Conservation (phyloP, 768 basidiomycete genomes). For the Panus rudis region DNA sequence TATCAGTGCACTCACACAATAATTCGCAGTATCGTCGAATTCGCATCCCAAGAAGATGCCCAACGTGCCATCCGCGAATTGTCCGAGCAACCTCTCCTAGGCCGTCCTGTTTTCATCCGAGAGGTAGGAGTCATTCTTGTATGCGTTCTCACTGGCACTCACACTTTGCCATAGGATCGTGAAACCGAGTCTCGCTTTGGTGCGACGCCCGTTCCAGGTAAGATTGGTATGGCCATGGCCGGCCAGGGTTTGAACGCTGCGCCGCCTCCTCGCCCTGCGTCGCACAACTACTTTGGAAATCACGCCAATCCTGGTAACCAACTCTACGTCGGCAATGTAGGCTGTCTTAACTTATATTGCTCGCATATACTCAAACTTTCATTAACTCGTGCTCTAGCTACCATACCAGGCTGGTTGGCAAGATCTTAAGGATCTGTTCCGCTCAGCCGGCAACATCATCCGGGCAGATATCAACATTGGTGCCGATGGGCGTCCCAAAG, state of each 20-base stretch:
- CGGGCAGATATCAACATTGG: constrained; percentile 95
- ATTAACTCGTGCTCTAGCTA: constrained; percentile 40
- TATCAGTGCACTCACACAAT: constrained; percentile 14
- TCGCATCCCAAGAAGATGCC: constrained; percentile 80
- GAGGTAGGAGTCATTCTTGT: constrained; percentile 51
- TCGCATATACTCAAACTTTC: constrained; percentile 3
- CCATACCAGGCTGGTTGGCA: constrained; percentile 99
- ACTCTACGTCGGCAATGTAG: constrained; percentile 86
- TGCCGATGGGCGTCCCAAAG: constrained; percentile 88
- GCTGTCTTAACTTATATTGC: constrained; percentile 15
- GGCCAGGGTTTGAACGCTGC: constrained; percentile 77
- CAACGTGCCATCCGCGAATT: constrained; percentile 87
- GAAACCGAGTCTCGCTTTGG: constrained; percentile 96
- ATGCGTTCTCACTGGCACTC: constrained; percentile 1
- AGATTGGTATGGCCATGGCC: constrained; percentile 94
- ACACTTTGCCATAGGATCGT: constrained; percentile 61
- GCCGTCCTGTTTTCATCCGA: constrained; percentile 92
- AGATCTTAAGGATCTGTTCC: constrained; percentile 95
- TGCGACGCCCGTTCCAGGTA: constrained; percentile 90
- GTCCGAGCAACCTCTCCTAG: constrained; percentile 84
- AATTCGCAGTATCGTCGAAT: constrained; percentile 85
- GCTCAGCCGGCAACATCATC: constrained; percentile 90
- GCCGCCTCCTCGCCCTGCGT: constrained; percentile 78
- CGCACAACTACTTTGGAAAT: constrained; percentile 64
- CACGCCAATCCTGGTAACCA: constrained; percentile 84